Evolutionary conservation across 495 filamentous ascomycete species (phyloP), one percentile per base, ranked within the genome.

Genomic region (Aspergillus asperescens): DNA sequence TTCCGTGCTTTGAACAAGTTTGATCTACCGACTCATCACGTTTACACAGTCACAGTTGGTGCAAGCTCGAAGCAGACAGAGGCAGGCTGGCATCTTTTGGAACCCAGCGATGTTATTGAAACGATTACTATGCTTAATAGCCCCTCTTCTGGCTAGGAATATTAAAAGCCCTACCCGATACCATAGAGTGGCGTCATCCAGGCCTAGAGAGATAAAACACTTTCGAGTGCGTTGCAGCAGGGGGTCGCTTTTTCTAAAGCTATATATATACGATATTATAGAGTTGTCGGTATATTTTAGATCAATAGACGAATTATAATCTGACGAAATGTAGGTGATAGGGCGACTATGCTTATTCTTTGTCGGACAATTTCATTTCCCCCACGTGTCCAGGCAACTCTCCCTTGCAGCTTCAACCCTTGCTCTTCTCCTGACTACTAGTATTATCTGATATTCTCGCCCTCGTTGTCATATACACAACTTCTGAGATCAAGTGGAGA

Each of bases 31-130:
- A 60, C 75, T 52, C 72, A 84, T 19, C 78, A 88, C 61, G 78
- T 91, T 48, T 96, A 93, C 68, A 84, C 87, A 12, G 87, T 93
- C 22, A 93, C 89, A 4, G 87, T 97, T 19, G 92, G 92, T 16
- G 84, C 89, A 4, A 87, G 82, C 56, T 87, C 83, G 24, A 96
- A 95, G 72, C 81, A 86, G 56, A 97, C 92, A 1, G 73, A 88
- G 22, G 92, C 92, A 9, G 80, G 80, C 43, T 96, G 87, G 83
- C 89, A 95, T 60, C 73, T 97, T 4, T 73, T 91, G 9, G 90
- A 96, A 63, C 87, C 92, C 0, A 74, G 82, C 47, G 90, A 96
- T 67, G 89, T 97, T 32, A 83, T 97, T 41, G 82, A 85, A 50
- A 81, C 85, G 22, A 77, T 92, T 20, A 83, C 84, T 12, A 74